phyloP scores from a whole-genome alignment of 2,329 filamentous ascomycete genomes.

The Incumbomyces lentus region DNA sequence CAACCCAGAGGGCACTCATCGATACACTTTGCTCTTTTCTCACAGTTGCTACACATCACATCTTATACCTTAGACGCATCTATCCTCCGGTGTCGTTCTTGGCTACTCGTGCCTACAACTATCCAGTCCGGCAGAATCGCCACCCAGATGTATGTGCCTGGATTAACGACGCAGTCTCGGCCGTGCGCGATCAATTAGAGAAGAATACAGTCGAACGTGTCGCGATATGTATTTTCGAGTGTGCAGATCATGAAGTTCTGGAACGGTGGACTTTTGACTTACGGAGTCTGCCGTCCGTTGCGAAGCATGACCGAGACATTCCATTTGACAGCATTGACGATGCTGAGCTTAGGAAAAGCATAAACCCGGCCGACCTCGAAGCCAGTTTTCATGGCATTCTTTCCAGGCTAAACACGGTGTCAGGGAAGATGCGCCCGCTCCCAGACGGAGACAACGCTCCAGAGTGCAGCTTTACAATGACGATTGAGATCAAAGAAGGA shows the following conservation, averaged over 20 bases:
- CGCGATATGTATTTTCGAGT: constrained; percentile 46
- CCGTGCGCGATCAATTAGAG: constrained; percentile 60
- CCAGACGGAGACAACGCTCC: constrained; percentile 15
- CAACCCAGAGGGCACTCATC: constrained; percentile 32
- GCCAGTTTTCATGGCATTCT: constrained; percentile 40
- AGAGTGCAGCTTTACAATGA: constrained; percentile 40
- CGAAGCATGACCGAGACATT: constrained; percentile 36
- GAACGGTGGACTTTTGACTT: constrained; percentile 54
- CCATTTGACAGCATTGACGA: constrained; percentile 31
- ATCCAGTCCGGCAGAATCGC: constrained; percentile 72
- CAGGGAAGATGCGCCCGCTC: constrained; percentile 20
- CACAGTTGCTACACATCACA: constrained; percentile 70
- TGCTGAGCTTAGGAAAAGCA: constrained; percentile 18
- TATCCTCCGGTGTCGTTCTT: constrained; percentile 73
- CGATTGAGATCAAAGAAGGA: constrained; percentile 38
- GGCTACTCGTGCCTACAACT: constrained; percentile 69
- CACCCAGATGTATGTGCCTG: constrained; percentile 79
- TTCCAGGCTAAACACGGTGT: constrained; percentile 32
- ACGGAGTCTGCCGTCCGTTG: constrained; percentile 44
- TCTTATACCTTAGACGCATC: constrained; percentile 70
- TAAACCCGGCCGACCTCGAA: constrained; percentile 32
- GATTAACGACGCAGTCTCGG: constrained; percentile 69
- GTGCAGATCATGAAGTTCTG: constrained; percentile 41
- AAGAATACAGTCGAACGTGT: constrained; percentile 46
- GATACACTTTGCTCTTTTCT: constrained; percentile 66